Evolutionary conservation across 139 green algal species (phyloP).

Genomic region (Chlamydomonas asymmetrica): DNA sequence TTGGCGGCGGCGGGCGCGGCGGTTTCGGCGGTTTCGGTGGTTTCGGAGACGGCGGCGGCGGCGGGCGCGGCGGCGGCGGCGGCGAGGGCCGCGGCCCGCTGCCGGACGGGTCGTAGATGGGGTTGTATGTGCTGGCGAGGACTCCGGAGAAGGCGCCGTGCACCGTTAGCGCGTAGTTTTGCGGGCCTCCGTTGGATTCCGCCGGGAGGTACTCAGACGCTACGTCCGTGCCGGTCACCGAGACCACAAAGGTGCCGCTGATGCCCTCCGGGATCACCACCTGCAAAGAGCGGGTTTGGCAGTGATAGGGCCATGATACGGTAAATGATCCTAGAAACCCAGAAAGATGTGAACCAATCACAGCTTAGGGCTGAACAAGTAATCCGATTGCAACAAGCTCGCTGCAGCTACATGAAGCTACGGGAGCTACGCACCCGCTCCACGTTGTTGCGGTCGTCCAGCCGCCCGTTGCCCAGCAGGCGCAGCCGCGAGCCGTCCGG

Average conservation of each 20-base stretch:
- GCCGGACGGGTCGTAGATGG: constrained; percentile 11
- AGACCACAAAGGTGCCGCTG: constrained; percentile 41
- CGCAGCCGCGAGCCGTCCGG: background rate
- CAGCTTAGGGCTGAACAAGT: background rate
- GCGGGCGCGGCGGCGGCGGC: background rate
- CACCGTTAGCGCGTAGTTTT: constrained; percentile 72
- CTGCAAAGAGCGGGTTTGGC: background rate
- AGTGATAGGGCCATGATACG: background rate
- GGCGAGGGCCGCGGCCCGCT: background rate
- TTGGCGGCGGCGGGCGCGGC: background rate
- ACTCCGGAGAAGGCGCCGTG: constrained; percentile 54
- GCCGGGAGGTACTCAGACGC: background rate
- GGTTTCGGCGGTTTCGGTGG: background rate
- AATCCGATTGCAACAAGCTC: background rate
- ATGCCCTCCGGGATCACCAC: constrained; percentile 50
- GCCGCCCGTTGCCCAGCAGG: background rate
- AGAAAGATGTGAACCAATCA: background rate
- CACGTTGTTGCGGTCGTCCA: constrained; percentile 11
- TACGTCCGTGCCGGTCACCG: constrained; percentile 12
- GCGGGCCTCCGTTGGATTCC: constrained; percentile 4
- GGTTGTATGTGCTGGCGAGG: constrained; percentile 57
- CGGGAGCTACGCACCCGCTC: constrained; percentile 1
- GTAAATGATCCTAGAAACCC: background rate
- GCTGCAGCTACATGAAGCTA: background rate
- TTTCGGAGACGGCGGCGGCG: background rate